Evolutionary conservation across 192 early-diverging fungal genomes (phyloP).

Genomic region (Coemansia guatemalensis): DNA sequence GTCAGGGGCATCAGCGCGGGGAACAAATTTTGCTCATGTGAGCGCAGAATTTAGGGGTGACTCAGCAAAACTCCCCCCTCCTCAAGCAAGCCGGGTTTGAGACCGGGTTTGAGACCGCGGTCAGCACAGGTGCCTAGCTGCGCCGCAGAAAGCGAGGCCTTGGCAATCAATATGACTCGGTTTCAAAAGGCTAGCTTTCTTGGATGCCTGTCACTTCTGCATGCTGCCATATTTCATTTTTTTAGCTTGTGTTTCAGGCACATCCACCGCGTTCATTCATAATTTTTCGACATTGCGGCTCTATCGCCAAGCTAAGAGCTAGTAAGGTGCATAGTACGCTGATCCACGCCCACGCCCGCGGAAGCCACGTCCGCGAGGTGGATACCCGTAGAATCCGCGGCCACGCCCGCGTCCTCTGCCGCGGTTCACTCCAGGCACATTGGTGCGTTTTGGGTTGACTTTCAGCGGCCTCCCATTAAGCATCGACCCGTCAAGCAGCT

Average conservation of each 20-base stretch:
- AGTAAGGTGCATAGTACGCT: slow-evolving; percentile 41
- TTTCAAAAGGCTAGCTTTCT: neutral
- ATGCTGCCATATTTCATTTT: no score
- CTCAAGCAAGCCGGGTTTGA: slow-evolving; percentile 2
- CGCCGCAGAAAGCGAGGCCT: neutral
- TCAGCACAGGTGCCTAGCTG: neutral
- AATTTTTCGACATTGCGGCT: neutral
- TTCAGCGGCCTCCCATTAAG: slow-evolving; percentile 83
- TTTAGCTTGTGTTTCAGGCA: no score
- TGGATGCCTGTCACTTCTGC: no score
- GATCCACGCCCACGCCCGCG: slow-evolving; percentile 45
- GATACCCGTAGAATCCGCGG: slow-evolving; percentile 66
- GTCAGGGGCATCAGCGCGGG: neutral
- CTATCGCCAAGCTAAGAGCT: neutral
- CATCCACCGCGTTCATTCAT: neutral
- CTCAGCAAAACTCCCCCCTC: neutral
- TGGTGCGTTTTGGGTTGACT: slow-evolving; percentile 91
- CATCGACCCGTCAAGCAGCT: slow-evolving; percentile 85
- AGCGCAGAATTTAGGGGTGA: neutral
- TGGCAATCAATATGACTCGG: neutral
- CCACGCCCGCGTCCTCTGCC: slow-evolving; percentile 72
- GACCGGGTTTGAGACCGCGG: neutral
- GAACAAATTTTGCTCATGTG: neutral
- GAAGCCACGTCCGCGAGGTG: slow-evolving; percentile 45
- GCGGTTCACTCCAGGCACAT: slow-evolving; percentile 84